Evolutionary conservation across 768 basidiomycete genomes (phyloP), one percentile per base, ranked within the genome.

Genomic region (Tulasnella sp.): DNA sequence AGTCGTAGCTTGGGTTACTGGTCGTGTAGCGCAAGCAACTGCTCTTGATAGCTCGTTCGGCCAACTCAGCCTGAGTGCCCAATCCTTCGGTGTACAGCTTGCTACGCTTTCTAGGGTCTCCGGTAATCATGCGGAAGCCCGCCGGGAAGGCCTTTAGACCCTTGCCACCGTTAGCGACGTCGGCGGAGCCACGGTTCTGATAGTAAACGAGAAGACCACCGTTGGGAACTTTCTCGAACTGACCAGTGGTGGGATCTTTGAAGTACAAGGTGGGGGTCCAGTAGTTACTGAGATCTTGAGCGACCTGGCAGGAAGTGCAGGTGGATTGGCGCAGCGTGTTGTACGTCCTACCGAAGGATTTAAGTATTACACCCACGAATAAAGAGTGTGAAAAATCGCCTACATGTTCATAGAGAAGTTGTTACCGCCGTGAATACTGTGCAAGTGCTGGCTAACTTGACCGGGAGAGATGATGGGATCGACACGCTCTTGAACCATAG

Each of bases 31-130:
- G 29, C 76, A 84, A 75, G 72, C 83, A 84, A 26, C 80, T 77
- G 78, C 80, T 83, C 62, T 80, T 75, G 26, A 82, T 77, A 8
- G 83, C 83, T 40, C 82, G 80, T 67, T 83, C 82, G 3, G 77
- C 76, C 35, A 84, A 75, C 69, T 83, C 82, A 1, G 68, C 81
- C 71, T 84, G 82, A n/a, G 81, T 79, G 7, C 82, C 83, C 72
- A 35, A 26, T 16, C 62, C 62, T 41, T 37, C 44, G 7, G 73
- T 1, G 41, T 52, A 73, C 16, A 69, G 35, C 40, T 42, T 67
- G 63, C 37, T 41, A 1, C 74, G 73, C 26, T 42, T 32, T 12
- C 14, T 39, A 26, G 74, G 67, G 39, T 68, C 62, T 6, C 74
- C 74, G 26, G 68, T 70, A 35, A 75, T 63, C 72, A 76, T 76